Evolutionary conservation across 2,329 filamentous ascomycete species (phyloP).

Genomic region (Aspergillus sergii): DNA sequence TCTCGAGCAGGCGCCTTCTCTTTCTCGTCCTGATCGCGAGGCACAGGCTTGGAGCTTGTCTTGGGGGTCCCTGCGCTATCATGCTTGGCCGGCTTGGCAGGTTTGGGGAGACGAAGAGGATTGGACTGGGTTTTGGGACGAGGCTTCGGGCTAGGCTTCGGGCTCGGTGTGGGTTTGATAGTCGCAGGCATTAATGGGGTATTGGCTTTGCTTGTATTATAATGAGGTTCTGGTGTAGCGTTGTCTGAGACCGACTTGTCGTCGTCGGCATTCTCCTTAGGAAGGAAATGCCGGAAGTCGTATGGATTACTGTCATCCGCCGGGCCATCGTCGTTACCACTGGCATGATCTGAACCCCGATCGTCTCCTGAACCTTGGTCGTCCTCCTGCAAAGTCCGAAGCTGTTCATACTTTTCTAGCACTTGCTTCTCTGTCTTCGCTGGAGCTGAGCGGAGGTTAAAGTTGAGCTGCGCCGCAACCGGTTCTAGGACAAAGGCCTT

Average conservation of each 20-base stretch:
- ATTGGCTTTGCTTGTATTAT: conserved; percentile 32
- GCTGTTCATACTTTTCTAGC: conserved; percentile 67
- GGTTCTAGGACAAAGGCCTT: conserved; percentile 81
- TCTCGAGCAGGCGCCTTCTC: conserved; percentile 15
- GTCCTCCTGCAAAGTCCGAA: conserved; percentile 50
- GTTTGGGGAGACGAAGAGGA: conserved; percentile 35
- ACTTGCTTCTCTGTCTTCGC: conserved; percentile 67
- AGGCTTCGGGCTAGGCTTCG: conserved; percentile 30
- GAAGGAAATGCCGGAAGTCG: conserved; percentile 53
- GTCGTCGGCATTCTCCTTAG: conserved; percentile 40
- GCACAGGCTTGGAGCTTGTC: conserved; percentile 25
- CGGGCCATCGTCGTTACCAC: conserved; percentile 46
- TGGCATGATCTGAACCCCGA: conserved; percentile 29
- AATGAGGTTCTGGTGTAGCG: conserved; percentile 40
- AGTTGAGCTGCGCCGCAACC: conserved; percentile 78
- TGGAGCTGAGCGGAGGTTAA: conserved; percentile 77
- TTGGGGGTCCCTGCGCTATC: conserved; percentile 21
- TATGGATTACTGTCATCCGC: conserved; percentile 51
- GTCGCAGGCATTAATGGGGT: conserved; percentile 38
- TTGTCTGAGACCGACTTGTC: conserved; percentile 38
- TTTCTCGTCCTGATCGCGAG: conserved; percentile 17
- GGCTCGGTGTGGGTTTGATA: conserved; percentile 28
- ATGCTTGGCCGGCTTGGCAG: conserved; percentile 23
- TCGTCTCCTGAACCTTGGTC: conserved; percentile 40
- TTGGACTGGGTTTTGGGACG: conserved; percentile 35